Evolutionary conservation across 2,329 filamentous ascomycete species (phyloP), one percentile per base, ranked within the genome.

Genomic region (Fonsecaea erecta): DNA sequence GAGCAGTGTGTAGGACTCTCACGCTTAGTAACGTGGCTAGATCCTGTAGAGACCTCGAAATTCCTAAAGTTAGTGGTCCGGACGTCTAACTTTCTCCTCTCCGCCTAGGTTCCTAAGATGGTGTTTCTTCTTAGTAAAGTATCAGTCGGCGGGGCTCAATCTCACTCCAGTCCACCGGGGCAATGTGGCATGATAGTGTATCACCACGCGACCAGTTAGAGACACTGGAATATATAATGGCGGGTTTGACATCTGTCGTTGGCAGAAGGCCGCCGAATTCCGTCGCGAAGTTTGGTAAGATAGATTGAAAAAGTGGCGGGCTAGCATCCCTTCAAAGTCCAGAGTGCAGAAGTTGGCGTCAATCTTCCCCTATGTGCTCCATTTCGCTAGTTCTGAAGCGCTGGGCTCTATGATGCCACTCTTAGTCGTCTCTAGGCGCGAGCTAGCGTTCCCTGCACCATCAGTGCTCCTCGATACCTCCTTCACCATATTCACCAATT

Each of bases 401-500:
- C 52, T 35, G 52, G 52, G 52, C 52, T 54, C 52, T 54, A 37
- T 24, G 53, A 43, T 56, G 53, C 32, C 53, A 43, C 53, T 30
- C 16, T 18, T 18, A 56, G 53, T 43, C 32, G 6, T 56, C 34
- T 56, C 53, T 40, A 56, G 53, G 53, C 34, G 53, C 53, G 53
- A 56, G 53, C 32, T 21, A 43, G 53, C 32, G n/a, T 37, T 56
- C 18, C 21, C 34, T 43, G 53, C 53, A 56, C 18, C 53, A 56
- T 40, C 53, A 16, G 32, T 18, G 12, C 32, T 56, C 34, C 53
- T 56, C 32, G 53, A 56, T 56, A 56, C 40, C 53, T 56, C 53
- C 53, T 56, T 56, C 34, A 56, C 53, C 53, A 56, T 56, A 56
- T 56, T 32, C 32, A 56, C 53, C 53, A 56, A 56, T 32, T 30